Evolutionary conservation across 257 asterid genomes (phyloP), one percentile per base, ranked within the genome.

Genomic region (Plantago ovata): DNA sequence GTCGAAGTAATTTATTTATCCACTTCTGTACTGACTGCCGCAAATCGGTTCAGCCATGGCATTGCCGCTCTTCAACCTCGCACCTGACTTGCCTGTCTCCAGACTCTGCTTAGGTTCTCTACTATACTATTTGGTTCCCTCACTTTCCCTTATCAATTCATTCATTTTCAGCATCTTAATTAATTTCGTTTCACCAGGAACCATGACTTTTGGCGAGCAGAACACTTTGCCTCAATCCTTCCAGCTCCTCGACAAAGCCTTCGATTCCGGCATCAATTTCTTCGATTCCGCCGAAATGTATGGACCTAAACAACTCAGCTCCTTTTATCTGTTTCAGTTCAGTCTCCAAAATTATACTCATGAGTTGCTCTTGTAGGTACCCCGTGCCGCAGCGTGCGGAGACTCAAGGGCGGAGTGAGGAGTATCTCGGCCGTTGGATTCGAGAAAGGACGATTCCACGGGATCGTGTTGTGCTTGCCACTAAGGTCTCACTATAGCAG

Each of bases 221-320:
- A 91, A 78, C 77, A 70, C 90, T 4, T 38, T 80, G 62, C 24
- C 79, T 4, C 73, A 83, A 54, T 85, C 96, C 33, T 77, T 83
- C 58, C 77, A 76, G 64, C 80, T 87, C 38, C 92, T 91, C 33
- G 98, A 91, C 54, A 83, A 71, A 51, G 96, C 95, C 56, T 87
- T 74, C 69, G 62, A 72, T 45, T 64, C 89, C 43, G 95, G 98
- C 69, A 85, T 91, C 38, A 85, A 85, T 61, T 87, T 87, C 82
- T 85, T 87, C 61, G 95, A 85, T 51, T 83, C 95, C 2, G 96
- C 95, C 16, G 95, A 87, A 81, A 87, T 91, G 95, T 91, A 68
- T 16, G 0, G 1, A 18, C 5, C 1, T 10, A 2, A 2, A 3
- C 19, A 12, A n/a, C 20, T 62, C 11, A 6, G n/a, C 32, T 22